Conservation (phyloP, 257 asterid genomes). For the Petunia secreta region DNA sequence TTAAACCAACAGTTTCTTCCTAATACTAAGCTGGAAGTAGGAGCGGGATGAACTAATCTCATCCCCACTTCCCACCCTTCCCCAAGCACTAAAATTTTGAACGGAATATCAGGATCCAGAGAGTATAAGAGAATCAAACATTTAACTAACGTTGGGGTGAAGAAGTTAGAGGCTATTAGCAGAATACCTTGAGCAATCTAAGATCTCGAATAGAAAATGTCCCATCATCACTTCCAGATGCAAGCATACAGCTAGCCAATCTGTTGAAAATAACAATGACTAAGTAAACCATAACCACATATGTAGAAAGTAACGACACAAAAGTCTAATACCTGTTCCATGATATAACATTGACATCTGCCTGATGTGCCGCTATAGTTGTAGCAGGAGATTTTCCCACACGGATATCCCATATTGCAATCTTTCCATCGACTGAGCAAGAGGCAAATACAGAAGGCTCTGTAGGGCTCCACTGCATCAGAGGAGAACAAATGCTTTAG, state of each 20-base stretch:
- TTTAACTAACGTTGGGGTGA: not conserved
- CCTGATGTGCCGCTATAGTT: slow-evolving; percentile 74
- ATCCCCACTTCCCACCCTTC: not conserved
- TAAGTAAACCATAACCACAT: slow-evolving; percentile 4
- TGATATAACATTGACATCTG: slow-evolving; percentile 95
- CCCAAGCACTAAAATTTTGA: slow-evolving; percentile 12
- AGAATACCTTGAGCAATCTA: slow-evolving; percentile 74
- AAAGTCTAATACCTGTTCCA: slow-evolving; percentile 79
- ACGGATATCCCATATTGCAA: slow-evolving; percentile 91
- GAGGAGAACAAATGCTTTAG: slow-evolving; percentile 22
- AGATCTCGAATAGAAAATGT: slow-evolving; percentile 87
- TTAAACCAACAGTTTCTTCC: slow-evolving; percentile 6
- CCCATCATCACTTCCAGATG: slow-evolving; percentile 98
- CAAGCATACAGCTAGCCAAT: slow-evolving; percentile 87
- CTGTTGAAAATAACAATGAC: slow-evolving; percentile 45
- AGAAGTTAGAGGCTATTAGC: not conserved
- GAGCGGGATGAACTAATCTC: not conserved
- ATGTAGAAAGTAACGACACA: slow-evolving; percentile 14
- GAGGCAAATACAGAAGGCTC: slow-evolving; percentile 83
- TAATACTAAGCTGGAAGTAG: not conserved
- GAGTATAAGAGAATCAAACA: not conserved
- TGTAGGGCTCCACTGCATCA: slow-evolving; percentile 92
- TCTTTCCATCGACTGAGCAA: slow-evolving; percentile 82
- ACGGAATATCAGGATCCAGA: not conserved
- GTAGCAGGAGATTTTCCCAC: slow-evolving; percentile 77